A percentile compares a stretch with the other conserved stretches of the same genome.
These are phyloP conservation scores for Nicotiana benthamiana DNA, from an alignment of 257 asterid genomes.

Conservation along the genomic window DNA sequence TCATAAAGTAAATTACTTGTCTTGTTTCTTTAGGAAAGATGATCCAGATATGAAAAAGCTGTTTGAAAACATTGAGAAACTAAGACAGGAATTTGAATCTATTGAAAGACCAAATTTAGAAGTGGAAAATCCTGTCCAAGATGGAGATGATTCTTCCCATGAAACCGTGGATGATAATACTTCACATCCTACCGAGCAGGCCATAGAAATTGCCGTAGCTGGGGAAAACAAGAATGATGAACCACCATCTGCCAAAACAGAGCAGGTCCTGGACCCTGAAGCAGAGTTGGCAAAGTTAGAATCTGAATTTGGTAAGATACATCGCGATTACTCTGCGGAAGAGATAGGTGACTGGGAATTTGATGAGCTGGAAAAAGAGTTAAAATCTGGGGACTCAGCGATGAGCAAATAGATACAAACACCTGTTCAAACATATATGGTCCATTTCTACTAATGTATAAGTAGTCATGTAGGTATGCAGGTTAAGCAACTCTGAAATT, in stretches of 20 bases:
- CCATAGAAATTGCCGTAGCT: constrained; percentile 20
- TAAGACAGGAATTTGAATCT: constrained; percentile 65
- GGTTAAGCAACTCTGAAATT: constrained; percentile 15
- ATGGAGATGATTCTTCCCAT: constrained; percentile 26
- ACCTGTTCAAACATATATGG: constrained; percentile 5
- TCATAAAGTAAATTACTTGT: constrained; percentile 7
- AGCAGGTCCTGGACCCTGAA: constrained; percentile 47
- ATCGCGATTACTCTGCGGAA: constrained; percentile 54
- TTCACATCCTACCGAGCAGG: constrained; percentile 27
- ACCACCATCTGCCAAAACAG: constrained; percentile 26
- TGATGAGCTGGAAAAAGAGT: constrained; percentile 86
- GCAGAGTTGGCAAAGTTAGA: constrained; percentile 85
- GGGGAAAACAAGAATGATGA: constrained; percentile 23
- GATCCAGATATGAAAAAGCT: constrained; percentile 56
- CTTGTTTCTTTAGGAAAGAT: constrained; percentile 53
- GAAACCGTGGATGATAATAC: constrained; percentile 30
- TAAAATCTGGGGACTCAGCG: constrained; percentile 42
- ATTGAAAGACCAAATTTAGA: constrained; percentile 79
- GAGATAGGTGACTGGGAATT: constrained; percentile 94
- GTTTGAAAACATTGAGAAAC: constrained; percentile 61
- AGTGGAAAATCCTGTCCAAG: constrained; percentile 62
- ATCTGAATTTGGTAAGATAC: constrained; percentile 77
- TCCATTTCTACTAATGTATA: neutral
- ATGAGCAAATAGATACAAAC: constrained; percentile 24
- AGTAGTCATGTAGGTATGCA: neutral